These are phyloP conservation scores for Fusarium miscanthi DNA, from an alignment of 2,329 filamentous ascomycete species.

Conservation along the genomic window DNA sequence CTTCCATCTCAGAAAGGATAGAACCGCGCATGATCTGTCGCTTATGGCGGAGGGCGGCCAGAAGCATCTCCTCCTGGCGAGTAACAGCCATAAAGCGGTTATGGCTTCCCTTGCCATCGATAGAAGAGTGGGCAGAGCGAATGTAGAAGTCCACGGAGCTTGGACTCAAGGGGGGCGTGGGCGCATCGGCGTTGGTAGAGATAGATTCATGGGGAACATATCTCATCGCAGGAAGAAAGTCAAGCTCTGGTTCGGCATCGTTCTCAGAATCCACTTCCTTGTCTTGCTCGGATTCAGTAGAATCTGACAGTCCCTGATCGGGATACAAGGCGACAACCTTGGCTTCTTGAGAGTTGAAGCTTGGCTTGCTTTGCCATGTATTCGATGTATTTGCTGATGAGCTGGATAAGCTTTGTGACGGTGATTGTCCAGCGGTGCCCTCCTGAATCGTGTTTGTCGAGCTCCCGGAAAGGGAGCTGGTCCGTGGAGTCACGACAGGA, in stretches of 20 bases:
- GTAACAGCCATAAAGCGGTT: conserved; percentile 68
- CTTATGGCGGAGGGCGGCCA: conserved; percentile 67
- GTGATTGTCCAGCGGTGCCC: conserved; percentile 33
- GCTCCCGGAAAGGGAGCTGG: conserved; percentile 43
- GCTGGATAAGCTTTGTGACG: conserved; percentile 51
- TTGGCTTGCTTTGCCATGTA: conserved; percentile 48
- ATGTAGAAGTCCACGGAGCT: conserved; percentile 62
- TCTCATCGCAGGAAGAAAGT: conserved; percentile 26
- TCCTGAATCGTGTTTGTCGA: conserved; percentile 42
- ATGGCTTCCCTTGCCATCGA: conserved; percentile 46
- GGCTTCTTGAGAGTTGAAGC: conserved; percentile 53
- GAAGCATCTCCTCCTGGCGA: conserved; percentile 67
- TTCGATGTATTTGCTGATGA: conserved; percentile 52
- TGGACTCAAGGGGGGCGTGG: conserved; percentile 64
- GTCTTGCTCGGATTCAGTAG: conserved; percentile 33
- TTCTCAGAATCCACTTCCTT: conserved; percentile 28
- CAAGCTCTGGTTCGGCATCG: conserved; percentile 27
- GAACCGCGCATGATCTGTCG: conserved; percentile 66
- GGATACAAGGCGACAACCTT: conserved; percentile 54
- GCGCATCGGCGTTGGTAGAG: conserved; percentile 52
- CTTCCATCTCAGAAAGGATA: conserved; percentile 57
- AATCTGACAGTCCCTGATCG: conserved; percentile 41
- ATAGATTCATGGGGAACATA: conserved; percentile 40
- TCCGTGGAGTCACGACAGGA: conserved; percentile 31
- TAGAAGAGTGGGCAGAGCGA: conserved; percentile 53